Evolutionary conservation across 371 early-diverging fungal genomes (phyloP).

Genomic region (Paraphysoderma sedebokerense): DNA sequence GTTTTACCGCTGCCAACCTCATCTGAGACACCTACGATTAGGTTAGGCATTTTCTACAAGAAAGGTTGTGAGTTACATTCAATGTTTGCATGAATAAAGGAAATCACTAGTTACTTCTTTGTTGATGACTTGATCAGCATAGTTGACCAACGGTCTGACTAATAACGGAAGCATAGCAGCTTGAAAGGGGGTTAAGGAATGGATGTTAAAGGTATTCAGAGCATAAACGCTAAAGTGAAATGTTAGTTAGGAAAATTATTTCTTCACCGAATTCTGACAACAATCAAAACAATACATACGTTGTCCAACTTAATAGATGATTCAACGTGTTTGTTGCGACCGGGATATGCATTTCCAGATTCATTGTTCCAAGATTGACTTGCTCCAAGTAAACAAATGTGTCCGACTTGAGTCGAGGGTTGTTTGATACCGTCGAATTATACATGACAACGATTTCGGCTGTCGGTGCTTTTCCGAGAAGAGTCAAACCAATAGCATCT

Average conservation of each 20-base stretch:
- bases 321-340: not conserved
- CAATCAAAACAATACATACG: not conserved
- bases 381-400: not conserved
- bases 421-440: too few species aligned
- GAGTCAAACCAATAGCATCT: too few species aligned
- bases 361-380: not conserved
- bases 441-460: too few species aligned
- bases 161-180: not conserved
- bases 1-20: constrained; percentile 1
- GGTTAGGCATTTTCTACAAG: constrained; percentile 1
- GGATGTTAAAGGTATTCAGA: not conserved
- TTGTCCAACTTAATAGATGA: not conserved
- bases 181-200: not conserved
- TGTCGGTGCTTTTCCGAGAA: too few species aligned
- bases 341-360: not conserved
- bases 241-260: not conserved
- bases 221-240: not conserved
- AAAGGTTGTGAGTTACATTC: too few species aligned
- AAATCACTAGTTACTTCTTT: too few species aligned
- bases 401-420: not conserved
- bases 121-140: not conserved
- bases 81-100: too few species aligned
- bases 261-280: not conserved
- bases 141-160: not conserved
- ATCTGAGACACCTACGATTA: not conserved